A percentile compares a stretch with the other conserved stretches of the same genome.
Conservation (phyloP, 495 filamentous ascomycete genomes). For the Viridothelium virens region DNA sequence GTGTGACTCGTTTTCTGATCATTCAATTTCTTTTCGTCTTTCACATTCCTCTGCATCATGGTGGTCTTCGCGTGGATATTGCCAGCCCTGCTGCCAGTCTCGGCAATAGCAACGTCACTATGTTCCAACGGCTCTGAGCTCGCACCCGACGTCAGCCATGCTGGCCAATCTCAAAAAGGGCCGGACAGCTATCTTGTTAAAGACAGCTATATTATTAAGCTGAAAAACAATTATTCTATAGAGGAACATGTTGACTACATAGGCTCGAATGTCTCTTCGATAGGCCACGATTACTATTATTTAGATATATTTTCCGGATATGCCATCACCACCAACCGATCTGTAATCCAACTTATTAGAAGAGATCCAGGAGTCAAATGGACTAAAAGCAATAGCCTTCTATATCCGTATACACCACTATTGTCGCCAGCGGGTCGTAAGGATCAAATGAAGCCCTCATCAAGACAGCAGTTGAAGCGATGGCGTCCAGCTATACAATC, state of each 20-base stretch:
- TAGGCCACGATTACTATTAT: neutral
- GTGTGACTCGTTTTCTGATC: no score
- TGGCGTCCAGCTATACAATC: neutral
- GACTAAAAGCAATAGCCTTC: neutral
- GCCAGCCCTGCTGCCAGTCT: no score
- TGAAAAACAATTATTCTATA: neutral
- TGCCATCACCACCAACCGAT: neutral
- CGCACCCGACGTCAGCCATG: neutral
- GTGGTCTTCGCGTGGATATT: no score
- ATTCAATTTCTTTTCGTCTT: no score
- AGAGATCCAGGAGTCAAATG: slow-evolving; percentile 1
- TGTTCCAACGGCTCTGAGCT: no score
- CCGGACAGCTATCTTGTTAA: neutral
- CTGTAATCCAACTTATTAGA: neutral
- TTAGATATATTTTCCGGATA: slow-evolving; percentile 4
- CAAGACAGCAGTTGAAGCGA: neutral
- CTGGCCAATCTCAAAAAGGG: neutral
- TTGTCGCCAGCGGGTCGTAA: neutral
- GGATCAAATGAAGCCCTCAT: no score
- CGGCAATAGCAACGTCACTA: no score
- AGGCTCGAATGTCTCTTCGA: neutral
- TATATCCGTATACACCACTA: neutral
- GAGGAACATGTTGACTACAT: neutral
- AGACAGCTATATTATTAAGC: slow-evolving; percentile 1
- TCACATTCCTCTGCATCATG: no score